phyloP scores from a whole-genome alignment of 208 protist genomes.

The Crithidia fasciculata region DNA sequence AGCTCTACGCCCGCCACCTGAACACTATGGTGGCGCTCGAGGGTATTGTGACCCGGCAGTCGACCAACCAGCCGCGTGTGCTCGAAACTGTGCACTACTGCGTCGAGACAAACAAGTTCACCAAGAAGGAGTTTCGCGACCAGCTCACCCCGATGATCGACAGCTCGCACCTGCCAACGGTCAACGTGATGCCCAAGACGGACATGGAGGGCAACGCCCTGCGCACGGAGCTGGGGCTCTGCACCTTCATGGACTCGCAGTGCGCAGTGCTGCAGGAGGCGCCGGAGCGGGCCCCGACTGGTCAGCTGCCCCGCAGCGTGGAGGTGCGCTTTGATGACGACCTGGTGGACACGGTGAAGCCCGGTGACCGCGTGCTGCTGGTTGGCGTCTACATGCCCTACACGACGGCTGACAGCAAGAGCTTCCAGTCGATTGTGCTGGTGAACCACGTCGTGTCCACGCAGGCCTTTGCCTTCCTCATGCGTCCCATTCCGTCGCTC shows the following conservation, averaged over 20 bases:
- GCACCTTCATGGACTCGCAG: slow-evolving; percentile 97
- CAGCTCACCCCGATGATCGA: slow-evolving; percentile 92
- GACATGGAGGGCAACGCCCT: slow-evolving; percentile 97
- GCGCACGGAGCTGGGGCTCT: slow-evolving; percentile 98
- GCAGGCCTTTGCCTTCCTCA: slow-evolving; percentile 58
- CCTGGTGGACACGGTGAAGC: slow-evolving; percentile 97
- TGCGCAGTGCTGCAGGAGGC: slow-evolving; percentile 97
- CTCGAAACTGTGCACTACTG: slow-evolving; percentile 97
- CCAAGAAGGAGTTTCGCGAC: slow-evolving; percentile 94
- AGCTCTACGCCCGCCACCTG: slow-evolving; percentile 92
- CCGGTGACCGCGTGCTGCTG: slow-evolving; percentile 95
- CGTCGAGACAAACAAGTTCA: slow-evolving; percentile 89
- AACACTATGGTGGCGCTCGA: slow-evolving; percentile 96
- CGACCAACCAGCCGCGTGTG: slow-evolving; percentile 78
- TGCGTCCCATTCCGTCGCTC: slow-evolving; percentile 49
- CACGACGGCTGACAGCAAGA: slow-evolving; percentile 78
- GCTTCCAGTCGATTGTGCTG: slow-evolving; percentile 95
- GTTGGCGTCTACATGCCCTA: slow-evolving; percentile 96
- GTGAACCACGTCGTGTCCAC: slow-evolving; percentile 91
- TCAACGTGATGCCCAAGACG: slow-evolving; percentile 91
- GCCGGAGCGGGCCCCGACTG: slow-evolving; percentile 97
- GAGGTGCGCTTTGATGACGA: slow-evolving; percentile 97
- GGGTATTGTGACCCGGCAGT: slow-evolving; percentile 98
- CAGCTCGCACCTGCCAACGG: slow-evolving; percentile 85
- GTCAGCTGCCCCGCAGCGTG: slow-evolving; percentile 98